Percentiles rank a stretch among this genome's conserved stretches.
Conservation (phyloP, 495 filamentous ascomycete species). For the Emericellopsis terricola region DNA sequence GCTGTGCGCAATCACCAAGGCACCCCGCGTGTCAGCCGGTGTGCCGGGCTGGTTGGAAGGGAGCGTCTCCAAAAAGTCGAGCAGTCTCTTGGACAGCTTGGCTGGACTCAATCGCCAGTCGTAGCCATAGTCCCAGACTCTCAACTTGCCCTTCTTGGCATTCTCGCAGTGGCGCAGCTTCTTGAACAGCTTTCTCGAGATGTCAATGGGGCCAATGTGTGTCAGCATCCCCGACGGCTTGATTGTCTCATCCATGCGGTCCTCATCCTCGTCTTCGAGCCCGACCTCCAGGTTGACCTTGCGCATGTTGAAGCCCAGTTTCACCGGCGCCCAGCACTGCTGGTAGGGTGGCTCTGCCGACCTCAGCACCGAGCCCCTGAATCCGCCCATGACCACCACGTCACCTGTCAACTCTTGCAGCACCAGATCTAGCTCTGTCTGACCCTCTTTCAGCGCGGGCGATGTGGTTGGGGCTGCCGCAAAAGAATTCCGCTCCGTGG, state of each 20-base stretch:
- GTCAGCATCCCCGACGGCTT: slow-evolving; percentile 73
- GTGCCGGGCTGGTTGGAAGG: slow-evolving; percentile 47
- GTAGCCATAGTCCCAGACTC: slow-evolving; percentile 84
- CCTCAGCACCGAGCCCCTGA: slow-evolving; percentile 73
- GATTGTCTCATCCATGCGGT: slow-evolving; percentile 63
- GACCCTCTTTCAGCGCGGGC: slow-evolving; percentile 9
- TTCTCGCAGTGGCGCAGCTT: slow-evolving; percentile 57
- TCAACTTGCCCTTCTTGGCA: slow-evolving; percentile 45
- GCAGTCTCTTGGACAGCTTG: slow-evolving; percentile 49
- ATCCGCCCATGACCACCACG: slow-evolving; percentile 78
- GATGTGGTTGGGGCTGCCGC: slow-evolving; percentile 1
- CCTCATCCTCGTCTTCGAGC: slow-evolving; percentile 67
- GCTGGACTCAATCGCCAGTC: slow-evolving; percentile 87
- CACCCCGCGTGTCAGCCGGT: slow-evolving; percentile 39
- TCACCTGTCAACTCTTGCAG: slow-evolving; percentile 62
- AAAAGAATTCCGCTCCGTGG: slow-evolving; percentile 3
- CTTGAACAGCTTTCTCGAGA: slow-evolving; percentile 66
- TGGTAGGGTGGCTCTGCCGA: slow-evolving; percentile 69
- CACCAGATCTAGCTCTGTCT: slow-evolving; percentile 37
- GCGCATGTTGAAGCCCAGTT: slow-evolving; percentile 79
- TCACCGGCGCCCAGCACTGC: slow-evolving; percentile 85
- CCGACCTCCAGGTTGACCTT: slow-evolving; percentile 88
- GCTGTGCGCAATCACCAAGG: slow-evolving; percentile 72
- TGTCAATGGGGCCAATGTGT: slow-evolving; percentile 83
- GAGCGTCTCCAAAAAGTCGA: slow-evolving; percentile 52